phyloP scores from a whole-genome alignment of 495 filamentous ascomycete genomes.

The Penicillium flavigenum region DNA sequence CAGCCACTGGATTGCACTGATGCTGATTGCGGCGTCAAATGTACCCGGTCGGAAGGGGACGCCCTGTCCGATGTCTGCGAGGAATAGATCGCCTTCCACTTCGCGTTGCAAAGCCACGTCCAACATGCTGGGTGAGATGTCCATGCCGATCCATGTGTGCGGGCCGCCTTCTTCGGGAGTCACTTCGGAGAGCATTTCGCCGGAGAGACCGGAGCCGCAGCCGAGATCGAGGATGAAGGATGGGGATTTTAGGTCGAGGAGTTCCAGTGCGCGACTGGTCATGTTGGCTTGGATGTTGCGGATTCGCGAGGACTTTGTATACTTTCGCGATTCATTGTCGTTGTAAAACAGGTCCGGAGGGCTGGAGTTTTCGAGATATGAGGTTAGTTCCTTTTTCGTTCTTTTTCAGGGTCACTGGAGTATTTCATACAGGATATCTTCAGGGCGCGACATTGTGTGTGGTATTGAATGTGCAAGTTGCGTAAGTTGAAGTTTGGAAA shows the following conservation, averaged over 20 bases:
- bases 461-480: conserved; percentile 7
- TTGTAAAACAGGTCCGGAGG: conserved; percentile 96
- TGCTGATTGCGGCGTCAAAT: conserved; percentile 93
- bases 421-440: conserved; percentile 76
- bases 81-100: conserved; percentile 85
- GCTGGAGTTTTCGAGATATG: conserved; percentile 40
- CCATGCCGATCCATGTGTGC: conserved; percentile 94
- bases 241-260: conserved; percentile 76
- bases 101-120: conserved; percentile 88
- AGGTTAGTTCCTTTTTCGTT: conserved; percentile 1
- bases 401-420: background rate
- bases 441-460: conserved; percentile 84
- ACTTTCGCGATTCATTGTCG: conserved; percentile 90
- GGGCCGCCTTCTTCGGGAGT: conserved; percentile 69
- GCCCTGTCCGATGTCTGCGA: conserved; percentile 93
- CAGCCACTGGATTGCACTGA: conserved; percentile 94
- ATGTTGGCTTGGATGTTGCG: conserved; percentile 91
- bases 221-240: conserved; percentile 92
- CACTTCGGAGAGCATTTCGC: conserved; percentile 79
- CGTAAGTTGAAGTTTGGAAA: conserved; percentile 2
- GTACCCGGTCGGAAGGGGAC: conserved; percentile 89
- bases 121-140: conserved; percentile 90
- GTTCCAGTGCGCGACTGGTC: conserved; percentile 87
- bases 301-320: conserved; percentile 96
- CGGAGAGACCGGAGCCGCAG: conserved; percentile 91